These are phyloP conservation scores for Dillenia suffruticosa DNA, from an alignment of 164 flowering plant species.

Conservation along the genomic window DNA sequence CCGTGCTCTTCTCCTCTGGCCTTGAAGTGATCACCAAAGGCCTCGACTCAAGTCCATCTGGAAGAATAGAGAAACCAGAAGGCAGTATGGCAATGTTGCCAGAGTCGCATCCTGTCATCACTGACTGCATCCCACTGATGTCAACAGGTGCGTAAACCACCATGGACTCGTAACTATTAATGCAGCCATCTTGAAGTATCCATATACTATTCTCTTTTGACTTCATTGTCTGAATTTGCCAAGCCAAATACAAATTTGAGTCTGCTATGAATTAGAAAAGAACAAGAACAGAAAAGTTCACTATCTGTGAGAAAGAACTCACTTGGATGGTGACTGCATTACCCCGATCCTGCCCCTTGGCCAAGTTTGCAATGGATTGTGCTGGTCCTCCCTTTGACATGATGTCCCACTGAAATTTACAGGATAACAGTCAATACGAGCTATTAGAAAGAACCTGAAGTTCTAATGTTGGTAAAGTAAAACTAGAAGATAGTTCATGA, in stretches of 20 bases:
- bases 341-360: slow-evolving; percentile 93
- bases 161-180: slow-evolving; percentile 77
- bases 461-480: too few species aligned
- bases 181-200: slow-evolving; percentile 85
- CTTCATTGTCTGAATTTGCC: slow-evolving; percentile 46
- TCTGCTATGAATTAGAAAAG: background rate
- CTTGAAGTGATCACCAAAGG: slow-evolving; percentile 71
- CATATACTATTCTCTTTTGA: slow-evolving; percentile 66
- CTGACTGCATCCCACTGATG: slow-evolving; percentile 66
- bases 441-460: too few species aligned
- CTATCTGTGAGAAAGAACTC: slow-evolving; percentile 10
- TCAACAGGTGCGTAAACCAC: slow-evolving; percentile 83
- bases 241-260: background rate
- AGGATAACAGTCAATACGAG: background rate
- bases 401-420: slow-evolving; percentile 71
- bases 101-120: slow-evolving; percentile 85
- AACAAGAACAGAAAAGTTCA: background rate
- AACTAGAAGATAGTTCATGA: too few species aligned
- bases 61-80: slow-evolving; percentile 88
- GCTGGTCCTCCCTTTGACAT: slow-evolving; percentile 61
- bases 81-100: slow-evolving; percentile 68
- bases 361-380: slow-evolving; percentile 64
- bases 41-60: slow-evolving; percentile 80
- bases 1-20: slow-evolving; percentile 62
- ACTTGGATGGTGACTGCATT: slow-evolving; percentile 83